These are phyloP conservation scores for Melocanna baccifera DNA, from an alignment of 176 grass and related monocot genomes.

Conservation along the genomic window DNA sequence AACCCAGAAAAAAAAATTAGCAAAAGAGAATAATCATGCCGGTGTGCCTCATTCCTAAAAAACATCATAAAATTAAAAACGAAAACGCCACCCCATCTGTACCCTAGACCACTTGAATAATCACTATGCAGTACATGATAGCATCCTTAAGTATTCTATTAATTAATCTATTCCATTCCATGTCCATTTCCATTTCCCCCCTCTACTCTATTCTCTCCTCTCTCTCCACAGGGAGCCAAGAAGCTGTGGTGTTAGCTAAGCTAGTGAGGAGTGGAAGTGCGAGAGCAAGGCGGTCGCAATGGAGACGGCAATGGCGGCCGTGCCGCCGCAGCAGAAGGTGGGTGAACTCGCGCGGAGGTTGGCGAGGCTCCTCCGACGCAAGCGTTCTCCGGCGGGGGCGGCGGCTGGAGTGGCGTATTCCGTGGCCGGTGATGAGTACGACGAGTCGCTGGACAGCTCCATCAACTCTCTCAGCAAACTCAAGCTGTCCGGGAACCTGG, in stretches of 20 bases:
- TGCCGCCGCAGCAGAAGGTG: constrained; percentile 34
- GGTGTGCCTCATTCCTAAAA: constrained; percentile 31
- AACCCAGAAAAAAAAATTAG: not conserved
- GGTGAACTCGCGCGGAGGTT: constrained; percentile 40
- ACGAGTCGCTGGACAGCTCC: constrained; percentile 48
- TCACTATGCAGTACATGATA: constrained; percentile 14
- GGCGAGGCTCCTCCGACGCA: constrained; percentile 60
- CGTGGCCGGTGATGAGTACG: constrained; percentile 37
- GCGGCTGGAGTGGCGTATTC: constrained; percentile 17
- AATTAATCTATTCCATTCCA: not conserved
- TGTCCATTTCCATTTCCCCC: not conserved
- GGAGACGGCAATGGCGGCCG: constrained; percentile 35
- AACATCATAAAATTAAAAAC: constrained; percentile 19
- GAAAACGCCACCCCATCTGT: not conserved
- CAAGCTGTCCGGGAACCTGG: constrained; percentile 69
- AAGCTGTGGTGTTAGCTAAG: not conserved
- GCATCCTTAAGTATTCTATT: constrained; percentile 27
- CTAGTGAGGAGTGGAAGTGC: not conserved
- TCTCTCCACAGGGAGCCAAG: not conserved
- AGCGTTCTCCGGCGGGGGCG: constrained; percentile 27
- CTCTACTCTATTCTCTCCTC: not conserved
- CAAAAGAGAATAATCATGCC: constrained; percentile 20
- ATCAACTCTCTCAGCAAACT: constrained; percentile 59
- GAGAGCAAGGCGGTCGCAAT: constrained; percentile 23
- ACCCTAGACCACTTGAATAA: constrained; percentile 19